Conservation (phyloP, 331 rosid genomes). For the Saraca asoca region DNA sequence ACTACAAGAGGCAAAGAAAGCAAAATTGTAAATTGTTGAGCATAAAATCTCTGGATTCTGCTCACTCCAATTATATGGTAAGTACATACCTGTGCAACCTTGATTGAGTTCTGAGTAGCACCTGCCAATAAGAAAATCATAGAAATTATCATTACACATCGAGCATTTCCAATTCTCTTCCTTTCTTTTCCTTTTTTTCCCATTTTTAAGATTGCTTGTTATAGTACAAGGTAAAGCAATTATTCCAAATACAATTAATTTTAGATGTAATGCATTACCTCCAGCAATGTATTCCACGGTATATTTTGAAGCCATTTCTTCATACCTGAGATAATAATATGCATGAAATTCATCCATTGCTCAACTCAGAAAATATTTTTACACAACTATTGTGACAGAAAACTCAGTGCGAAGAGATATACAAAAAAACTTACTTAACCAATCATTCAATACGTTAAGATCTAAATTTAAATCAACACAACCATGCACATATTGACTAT, state of each 20-base stretch:
- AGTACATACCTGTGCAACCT: conserved; percentile 72
- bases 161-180: not conserved
- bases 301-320: conserved; percentile 51
- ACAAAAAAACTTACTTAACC: not conserved
- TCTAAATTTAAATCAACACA: not conserved
- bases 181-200: not conserved
- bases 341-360: not conserved
- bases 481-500: not conserved
- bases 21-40: conserved; percentile 21
- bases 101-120: conserved; percentile 84
- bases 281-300: conserved; percentile 82
- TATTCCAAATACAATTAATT: not conserved
- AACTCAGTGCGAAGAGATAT: not conserved
- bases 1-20: conserved; percentile 45
- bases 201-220: not conserved
- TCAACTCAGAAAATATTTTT: conserved; percentile 5
- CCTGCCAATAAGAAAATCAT: conserved; percentile 42
- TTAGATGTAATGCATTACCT: conserved; percentile 47
- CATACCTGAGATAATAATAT: conserved; percentile 50
- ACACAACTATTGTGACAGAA: not conserved
- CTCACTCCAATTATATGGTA: not conserved
- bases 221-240: not conserved
- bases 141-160: conserved; percentile 11
- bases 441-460: not conserved
- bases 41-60: conserved; percentile 10